A percentile compares a stretch with the other conserved stretches of the same genome.
Conservation (phyloP, 2,329 filamentous ascomycete species). For the Escovopsis sp. region DNA sequence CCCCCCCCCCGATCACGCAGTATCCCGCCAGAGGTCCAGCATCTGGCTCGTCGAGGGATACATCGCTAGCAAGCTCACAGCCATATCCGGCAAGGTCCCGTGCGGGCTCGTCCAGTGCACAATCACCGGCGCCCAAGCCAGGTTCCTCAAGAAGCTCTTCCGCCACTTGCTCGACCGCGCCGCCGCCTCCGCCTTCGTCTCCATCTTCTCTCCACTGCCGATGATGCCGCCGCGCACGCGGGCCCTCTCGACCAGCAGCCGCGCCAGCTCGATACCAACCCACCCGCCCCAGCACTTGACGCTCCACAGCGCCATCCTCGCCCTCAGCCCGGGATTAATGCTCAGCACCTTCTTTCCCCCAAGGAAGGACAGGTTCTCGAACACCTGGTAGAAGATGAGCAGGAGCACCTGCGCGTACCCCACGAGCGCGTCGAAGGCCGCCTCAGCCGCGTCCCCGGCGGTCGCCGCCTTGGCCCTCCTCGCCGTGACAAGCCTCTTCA, state of each 20-base stretch:
- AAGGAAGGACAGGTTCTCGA: constrained; percentile 76
- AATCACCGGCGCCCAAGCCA: constrained; percentile 68
- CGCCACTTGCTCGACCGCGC: constrained; percentile 40
- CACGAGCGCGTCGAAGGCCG: constrained; percentile 29
- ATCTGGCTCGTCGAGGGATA: constrained; percentile 31
- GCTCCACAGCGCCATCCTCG: constrained; percentile 53
- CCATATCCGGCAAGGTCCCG: constrained; percentile 28
- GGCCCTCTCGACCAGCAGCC: constrained; percentile 37
- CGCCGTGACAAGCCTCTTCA: constrained; percentile 30
- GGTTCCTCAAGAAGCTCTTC: constrained; percentile 51
- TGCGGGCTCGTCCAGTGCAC: constrained; percentile 66
- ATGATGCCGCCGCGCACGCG: constrained; percentile 16
- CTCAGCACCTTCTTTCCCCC: constrained; percentile 55
- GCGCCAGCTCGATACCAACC: constrained; percentile 58
- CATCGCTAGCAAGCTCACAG: constrained; percentile 25
- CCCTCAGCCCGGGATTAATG: constrained; percentile 40
- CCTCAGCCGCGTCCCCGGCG: constrained; percentile 14
- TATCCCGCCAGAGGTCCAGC: constrained; percentile 28
- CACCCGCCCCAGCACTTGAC: constrained; percentile 68
- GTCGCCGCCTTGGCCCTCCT: constrained; percentile 9
- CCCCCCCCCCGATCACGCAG: constrained; percentile 10
- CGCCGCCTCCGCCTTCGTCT: constrained; percentile 20
- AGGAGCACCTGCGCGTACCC: constrained; percentile 52
- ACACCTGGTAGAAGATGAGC: constrained; percentile 55
- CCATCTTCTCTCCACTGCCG: constrained; percentile 13